Percentiles rank a stretch among this genome's conserved stretches.
phyloP scores from a whole-genome alignment of 2,329 filamentous ascomycete species.

The Hymenoscyphus linearis region DNA sequence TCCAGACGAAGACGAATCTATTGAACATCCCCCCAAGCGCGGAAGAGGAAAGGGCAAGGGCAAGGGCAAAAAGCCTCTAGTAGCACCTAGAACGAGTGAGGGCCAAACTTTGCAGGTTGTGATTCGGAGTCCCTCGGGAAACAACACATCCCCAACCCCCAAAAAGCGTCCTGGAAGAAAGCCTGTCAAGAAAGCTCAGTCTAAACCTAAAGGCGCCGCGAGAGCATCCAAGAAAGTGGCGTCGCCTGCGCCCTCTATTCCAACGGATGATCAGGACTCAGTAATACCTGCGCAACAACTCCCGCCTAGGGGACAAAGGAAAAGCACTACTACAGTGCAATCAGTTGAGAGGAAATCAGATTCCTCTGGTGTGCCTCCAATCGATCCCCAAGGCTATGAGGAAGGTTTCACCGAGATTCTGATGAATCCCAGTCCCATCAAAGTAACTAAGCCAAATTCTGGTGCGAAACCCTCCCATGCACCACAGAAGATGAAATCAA shows the following conservation, averaged over 20 bases:
- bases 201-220: neutral
- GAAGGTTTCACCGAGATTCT: constrained; percentile 7
- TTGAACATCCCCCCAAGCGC: neutral
- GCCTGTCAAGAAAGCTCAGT: neutral
- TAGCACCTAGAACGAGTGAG: constrained; percentile 3
- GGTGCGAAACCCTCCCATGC: neutral
- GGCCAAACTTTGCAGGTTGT: neutral
- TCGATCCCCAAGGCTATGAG: neutral
- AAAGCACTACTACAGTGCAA: neutral
- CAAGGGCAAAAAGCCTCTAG: neutral
- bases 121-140: neutral
- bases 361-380: neutral
- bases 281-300: neutral
- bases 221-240: neutral
- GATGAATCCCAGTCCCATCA: constrained; percentile 13
- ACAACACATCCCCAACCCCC: neutral
- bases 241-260: neutral
- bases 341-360: neutral
- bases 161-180: neutral
- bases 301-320: neutral
- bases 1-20: neutral
- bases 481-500: neutral
- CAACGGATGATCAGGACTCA: neutral
- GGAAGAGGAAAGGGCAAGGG: neutral
- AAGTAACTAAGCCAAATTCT: neutral